Evolutionary conservation across 306 rosid genomes (phyloP), one percentile per base, ranked within the genome.

Genomic region (Cicer yamashitae): DNA sequence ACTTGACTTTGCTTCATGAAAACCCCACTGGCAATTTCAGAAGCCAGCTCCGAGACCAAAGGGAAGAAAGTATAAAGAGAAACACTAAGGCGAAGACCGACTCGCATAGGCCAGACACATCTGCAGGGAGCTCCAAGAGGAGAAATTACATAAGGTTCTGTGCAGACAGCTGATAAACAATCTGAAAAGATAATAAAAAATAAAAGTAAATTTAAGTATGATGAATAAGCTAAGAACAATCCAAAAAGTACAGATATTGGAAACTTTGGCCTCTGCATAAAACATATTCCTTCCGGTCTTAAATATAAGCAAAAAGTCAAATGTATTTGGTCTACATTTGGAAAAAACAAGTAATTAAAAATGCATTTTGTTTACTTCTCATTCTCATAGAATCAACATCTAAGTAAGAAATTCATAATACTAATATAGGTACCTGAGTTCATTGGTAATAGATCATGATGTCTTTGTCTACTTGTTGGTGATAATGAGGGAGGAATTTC

Each of bases 1-100:
- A 93, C 90, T 87, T 93, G 98, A 71, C 93, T 88, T 88, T 85
- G 91, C 70, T 88, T 85, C 89, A 93, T 80, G 70, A 86, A 88
- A 84, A 88, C 87, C 46, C 89, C 90, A 1, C 78, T 51, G 47
- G 93, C 77, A 75, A 87, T 80, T 85, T 93, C 98, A 68, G 82
- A 72, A 48, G 96, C 96, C 30, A 93, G 86, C 86, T 88, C 96
- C 34, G 96, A 59, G 66, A 91, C 98, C 77, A 93, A 75, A 25
- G 98, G 98, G 79, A 93, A 93, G 85, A 93, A 93, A 73, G 91
- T 88, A 81, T 91, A 93, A 1, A 93, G 86, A 54, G 91, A 81
- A 63, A 93, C 84, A 10, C 89, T 71, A 15, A 93, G 87, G 77
- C 89, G 91, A 53, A 93, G 84, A 66, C 91, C 96, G 39, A 93